Evolutionary conservation across 192 early-diverging fungal species (phyloP), one percentile per base, ranked within the genome.

Genomic region (Gonapodya prolifera): DNA sequence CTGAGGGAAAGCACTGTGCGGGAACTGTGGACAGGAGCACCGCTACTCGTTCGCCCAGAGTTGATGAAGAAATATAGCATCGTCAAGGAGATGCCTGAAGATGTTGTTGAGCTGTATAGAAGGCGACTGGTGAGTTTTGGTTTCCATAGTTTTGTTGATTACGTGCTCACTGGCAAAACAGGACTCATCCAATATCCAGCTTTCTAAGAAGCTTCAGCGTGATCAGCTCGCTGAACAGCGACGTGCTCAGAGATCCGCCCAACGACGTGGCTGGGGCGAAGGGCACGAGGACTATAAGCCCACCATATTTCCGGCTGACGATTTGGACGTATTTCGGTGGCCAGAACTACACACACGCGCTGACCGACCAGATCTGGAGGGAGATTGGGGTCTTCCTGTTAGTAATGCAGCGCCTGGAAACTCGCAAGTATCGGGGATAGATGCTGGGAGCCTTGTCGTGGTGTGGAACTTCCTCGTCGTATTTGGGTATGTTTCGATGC

Each of bases 21-120:
- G 75, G 93, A 93, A 45, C 80, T 80, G 23, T 92, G 91, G 82
- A 78, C 89, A 35, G 90, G 89, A 33, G 89, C 91, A n/a, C 92
- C 91, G 8, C 92, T 91, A 89, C 69, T 89, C 8, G 84, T 94
- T 34, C 16, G 71, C 16, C 31, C 71, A 0, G 71, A 75, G 32
- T 1, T 32, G 29, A 36, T 76, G 69, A 8, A 23, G 8, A 61
- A 23, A 23, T 61, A 61, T 23, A 61, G 23, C 8, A 61, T 61
- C 45, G 45, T 16, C 8, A 61, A 61, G 45, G 45, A 61, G 45
- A 61, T 61, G 45, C 45, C 45, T 23, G 45, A 61, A 23, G 45
- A 61, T 23, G 45, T 61, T 61, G 45, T 61, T 61, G 45, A 61
- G 45, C 45, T 61, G 23, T 61, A 61, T 61, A 8, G 45, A 8